Evolutionary conservation across 148 eudicot genomes (phyloP).

Genomic region (Rhododendron williamsianum): DNA sequence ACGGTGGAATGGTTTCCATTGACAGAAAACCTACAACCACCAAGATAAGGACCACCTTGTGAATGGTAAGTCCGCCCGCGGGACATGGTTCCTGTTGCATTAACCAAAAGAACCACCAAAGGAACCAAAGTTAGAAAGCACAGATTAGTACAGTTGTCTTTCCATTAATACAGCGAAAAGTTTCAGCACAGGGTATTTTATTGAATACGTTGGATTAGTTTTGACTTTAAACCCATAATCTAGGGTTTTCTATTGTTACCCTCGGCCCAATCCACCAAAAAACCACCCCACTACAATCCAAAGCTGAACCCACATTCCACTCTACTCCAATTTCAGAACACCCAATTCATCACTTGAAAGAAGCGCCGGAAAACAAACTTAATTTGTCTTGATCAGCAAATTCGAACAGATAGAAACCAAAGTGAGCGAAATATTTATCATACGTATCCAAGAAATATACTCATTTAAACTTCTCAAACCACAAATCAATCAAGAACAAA

Average conservation of each 20-base stretch:
- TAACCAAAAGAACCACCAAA: background rate
- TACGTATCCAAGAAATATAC: too few species aligned
- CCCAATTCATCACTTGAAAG: background rate
- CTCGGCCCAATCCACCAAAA: background rate
- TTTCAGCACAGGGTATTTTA: background rate
- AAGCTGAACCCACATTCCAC: background rate
- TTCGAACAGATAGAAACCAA: too few species aligned
- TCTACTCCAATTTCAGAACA: background rate
- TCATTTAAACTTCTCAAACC: background rate
- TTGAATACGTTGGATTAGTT: background rate
- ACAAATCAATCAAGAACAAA: background rate
- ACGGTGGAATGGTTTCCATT: slow-evolving; percentile 25
- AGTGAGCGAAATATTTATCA: too few species aligned
- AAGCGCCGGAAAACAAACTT: too few species aligned
- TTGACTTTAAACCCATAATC: background rate
- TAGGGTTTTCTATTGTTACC: background rate
- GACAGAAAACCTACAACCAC: slow-evolving; percentile 32
- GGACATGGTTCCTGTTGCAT: slow-evolving; percentile 53
- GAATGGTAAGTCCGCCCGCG: slow-evolving; percentile 37
- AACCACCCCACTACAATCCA: background rate
- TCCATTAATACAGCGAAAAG: background rate
- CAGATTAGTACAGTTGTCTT: background rate
- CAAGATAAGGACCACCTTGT: slow-evolving; percentile 44
- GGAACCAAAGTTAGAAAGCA: background rate
- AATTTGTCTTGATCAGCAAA: too few species aligned